Conservation (phyloP, 192 early-diverging fungal genomes). For the Coemansia asiatica region DNA sequence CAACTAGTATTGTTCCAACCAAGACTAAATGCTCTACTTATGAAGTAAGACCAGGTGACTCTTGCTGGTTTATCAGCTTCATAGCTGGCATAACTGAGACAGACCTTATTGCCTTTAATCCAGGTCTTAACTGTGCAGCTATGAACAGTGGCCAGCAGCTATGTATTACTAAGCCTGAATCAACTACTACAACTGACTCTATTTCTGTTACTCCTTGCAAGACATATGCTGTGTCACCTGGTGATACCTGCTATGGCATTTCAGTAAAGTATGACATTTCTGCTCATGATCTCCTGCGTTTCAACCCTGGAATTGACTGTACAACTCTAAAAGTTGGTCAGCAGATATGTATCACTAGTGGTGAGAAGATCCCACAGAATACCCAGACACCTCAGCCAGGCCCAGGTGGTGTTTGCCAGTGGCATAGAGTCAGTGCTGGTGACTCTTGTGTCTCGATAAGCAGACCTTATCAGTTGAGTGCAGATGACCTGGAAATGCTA, state of each 20-base stretch:
- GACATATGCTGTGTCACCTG: background rate
- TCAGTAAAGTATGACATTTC: background rate
- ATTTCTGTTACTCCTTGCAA: background rate
- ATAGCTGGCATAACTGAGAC: slow-evolving; percentile 1
- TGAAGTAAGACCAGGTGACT: slow-evolving; percentile 1
- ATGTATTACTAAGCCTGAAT: background rate
- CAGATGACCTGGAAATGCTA: background rate
- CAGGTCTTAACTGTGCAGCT: background rate
- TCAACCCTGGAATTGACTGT: slow-evolving; percentile 12
- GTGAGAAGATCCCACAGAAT: background rate
- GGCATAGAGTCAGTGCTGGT: slow-evolving; percentile 1
- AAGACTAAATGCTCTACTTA: background rate
- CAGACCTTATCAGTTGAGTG: background rate
- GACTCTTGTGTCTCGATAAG: background rate
- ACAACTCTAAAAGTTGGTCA: background rate
- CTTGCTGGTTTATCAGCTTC: slow-evolving; percentile 10
- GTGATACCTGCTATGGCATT: slow-evolving; percentile 8
- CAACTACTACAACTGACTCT: background rate
- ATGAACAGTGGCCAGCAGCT: slow-evolving; percentile 1
- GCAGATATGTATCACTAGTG: background rate
- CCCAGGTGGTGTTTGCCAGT: background rate
- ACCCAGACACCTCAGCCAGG: slow-evolving; percentile 2
- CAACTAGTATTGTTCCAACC: background rate
- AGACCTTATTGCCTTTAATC: background rate
- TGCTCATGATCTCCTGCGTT: background rate